Conservation (phyloP, 768 basidiomycete genomes). For the Kwoniella sp. region DNA sequence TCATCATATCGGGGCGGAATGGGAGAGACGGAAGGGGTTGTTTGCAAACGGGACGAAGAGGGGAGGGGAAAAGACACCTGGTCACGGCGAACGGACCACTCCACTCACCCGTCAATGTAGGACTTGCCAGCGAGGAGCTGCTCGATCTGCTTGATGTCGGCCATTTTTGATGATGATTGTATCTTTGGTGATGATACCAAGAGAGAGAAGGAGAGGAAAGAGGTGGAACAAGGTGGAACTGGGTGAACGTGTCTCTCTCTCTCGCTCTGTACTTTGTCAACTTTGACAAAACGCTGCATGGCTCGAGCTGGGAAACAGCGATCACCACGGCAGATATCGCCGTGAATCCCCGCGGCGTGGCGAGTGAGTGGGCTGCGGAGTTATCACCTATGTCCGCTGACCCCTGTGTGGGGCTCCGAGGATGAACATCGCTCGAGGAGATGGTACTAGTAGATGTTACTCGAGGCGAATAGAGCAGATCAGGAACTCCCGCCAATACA, state of each 20-base stretch:
- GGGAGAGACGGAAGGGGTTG: not conserved
- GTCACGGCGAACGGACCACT: too few species aligned
- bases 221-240: too few species aligned
- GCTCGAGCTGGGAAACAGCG: too few species aligned
- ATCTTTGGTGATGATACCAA: constrained; percentile 3
- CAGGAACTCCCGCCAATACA: too few species aligned
- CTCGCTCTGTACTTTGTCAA: not conserved
- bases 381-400: not conserved
- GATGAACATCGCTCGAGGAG: not conserved
- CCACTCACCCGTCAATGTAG: constrained; percentile 51
- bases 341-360: too few species aligned
- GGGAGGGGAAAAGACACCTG: not conserved
- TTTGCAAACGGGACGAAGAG: too few species aligned
- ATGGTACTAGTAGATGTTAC: too few species aligned
- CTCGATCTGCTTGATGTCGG: constrained; percentile 61
- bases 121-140: constrained; percentile 67
- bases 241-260: constrained; percentile 10
- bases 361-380: too few species aligned
- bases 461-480: too few species aligned
- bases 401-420: not conserved
- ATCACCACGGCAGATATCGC: not conserved
- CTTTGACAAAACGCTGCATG: not conserved
- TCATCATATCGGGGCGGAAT: constrained; percentile 41
- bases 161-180: constrained; percentile 33
- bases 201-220: not conserved